These are phyloP conservation scores for Anthracocystis walkeri DNA, from an alignment of 1,284 basidiomycete genomes.

Conservation along the genomic window DNA sequence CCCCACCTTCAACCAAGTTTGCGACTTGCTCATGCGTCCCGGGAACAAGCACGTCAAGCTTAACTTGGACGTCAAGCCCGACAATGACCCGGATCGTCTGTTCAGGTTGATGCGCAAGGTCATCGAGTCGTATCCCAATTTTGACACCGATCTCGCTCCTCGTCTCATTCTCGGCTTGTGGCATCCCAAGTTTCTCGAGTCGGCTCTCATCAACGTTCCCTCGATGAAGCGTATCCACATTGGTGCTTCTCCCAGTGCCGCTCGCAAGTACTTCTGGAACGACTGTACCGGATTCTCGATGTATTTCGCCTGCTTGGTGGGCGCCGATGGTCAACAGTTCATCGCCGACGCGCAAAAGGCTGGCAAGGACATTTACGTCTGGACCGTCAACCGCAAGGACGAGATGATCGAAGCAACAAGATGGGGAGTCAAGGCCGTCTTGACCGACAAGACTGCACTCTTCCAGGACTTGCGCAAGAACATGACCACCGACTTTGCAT, in stretches of 20 bases:
- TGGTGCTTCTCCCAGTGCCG: conserved; percentile 76
- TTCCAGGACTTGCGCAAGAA: conserved; percentile 81
- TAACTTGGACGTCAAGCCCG: conserved; percentile 86
- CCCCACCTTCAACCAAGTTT: conserved; percentile 65
- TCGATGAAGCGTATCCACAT: conserved; percentile 89
- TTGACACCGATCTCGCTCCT: conserved; percentile 85
- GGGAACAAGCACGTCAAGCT: conserved; percentile 67
- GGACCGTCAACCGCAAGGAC: conserved; percentile 92
- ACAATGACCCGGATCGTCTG: conserved; percentile 87
- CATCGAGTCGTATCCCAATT: conserved; percentile 79
- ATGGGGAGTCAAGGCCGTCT: conserved; percentile 89
- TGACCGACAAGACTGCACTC: conserved; percentile 84
- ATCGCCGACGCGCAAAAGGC: conserved; percentile 80
- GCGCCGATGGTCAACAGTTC: conserved; percentile 79
- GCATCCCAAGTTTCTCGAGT: conserved; percentile 87
- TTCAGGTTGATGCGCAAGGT: conserved; percentile 85
- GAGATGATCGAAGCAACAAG: conserved; percentile 96
- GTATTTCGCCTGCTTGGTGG: conserved; percentile 80
- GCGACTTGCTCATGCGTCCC: conserved; percentile 65
- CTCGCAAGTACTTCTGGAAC: conserved; percentile 89
- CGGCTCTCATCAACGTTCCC: conserved; percentile 81
- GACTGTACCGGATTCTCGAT: conserved; percentile 90
- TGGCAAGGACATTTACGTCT: conserved; percentile 88
- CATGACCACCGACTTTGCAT: conserved; percentile 70
- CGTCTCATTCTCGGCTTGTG: conserved; percentile 83